Percentiles rank a stretch among this genome's conserved stretches.
These are phyloP conservation scores for Rutstroemia sp. DNA, from an alignment of 2,329 filamentous ascomycete species.

Conservation along the genomic window DNA sequence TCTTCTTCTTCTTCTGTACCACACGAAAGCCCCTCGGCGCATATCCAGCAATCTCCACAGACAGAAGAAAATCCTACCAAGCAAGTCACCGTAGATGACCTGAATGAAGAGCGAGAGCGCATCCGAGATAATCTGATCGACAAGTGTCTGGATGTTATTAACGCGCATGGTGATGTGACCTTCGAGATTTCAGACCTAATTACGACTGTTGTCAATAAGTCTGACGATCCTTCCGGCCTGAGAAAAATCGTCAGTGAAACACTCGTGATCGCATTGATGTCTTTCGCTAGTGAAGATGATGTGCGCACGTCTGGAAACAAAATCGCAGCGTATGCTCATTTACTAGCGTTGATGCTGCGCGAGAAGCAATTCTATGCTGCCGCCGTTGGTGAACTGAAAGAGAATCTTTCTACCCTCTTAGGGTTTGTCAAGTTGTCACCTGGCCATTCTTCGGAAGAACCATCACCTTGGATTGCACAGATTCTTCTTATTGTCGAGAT, in stretches of 20 bases:
- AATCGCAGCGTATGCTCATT: constrained; percentile 84
- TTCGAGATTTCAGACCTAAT: constrained; percentile 90
- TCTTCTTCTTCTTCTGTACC: constrained; percentile 1
- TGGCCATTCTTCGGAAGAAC: constrained; percentile 62
- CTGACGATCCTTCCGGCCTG: constrained; percentile 47
- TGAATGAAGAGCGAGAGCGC: constrained; percentile 67
- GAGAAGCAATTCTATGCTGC: constrained; percentile 73
- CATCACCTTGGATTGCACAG: constrained; percentile 89
- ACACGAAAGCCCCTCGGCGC: constrained; percentile 1
- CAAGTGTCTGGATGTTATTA: constrained; percentile 81
- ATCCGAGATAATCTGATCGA: constrained; percentile 77
- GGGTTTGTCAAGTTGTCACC: constrained; percentile 68
- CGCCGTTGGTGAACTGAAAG: constrained; percentile 66
- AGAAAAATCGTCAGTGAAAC: constrained; percentile 72
- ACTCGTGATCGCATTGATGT: constrained; percentile 75
- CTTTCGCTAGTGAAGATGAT: constrained; percentile 53
- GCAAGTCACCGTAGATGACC: constrained; percentile 61
- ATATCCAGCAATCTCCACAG: constrained; percentile 6
- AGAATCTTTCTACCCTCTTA: constrained; percentile 69
- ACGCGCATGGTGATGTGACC: constrained; percentile 78
- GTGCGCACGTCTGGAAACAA: constrained; percentile 46
- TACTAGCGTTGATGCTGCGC: constrained; percentile 81
- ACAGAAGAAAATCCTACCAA: constrained; percentile 9
- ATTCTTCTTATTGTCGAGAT: constrained; percentile 86
- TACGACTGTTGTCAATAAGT: constrained; percentile 58